These are phyloP conservation scores for Volvariella volvacea DNA, from an alignment of 1,284 basidiomycete genomes.

Conservation along the genomic window DNA sequence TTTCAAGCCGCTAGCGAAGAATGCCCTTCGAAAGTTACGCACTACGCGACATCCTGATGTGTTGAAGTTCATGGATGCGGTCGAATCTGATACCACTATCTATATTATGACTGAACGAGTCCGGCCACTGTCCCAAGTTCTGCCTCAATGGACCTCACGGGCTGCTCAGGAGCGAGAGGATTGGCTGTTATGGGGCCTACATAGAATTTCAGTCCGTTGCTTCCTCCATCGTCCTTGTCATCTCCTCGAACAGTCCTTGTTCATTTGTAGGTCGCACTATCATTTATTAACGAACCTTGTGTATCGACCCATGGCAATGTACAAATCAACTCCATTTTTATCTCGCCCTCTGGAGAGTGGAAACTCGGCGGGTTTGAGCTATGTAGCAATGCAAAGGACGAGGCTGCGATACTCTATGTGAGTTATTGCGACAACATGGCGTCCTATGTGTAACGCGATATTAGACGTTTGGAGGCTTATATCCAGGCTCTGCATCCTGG, in stretches of 20 bases:
- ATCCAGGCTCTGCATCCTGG: constrained; percentile 54
- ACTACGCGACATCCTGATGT: constrained; percentile 94
- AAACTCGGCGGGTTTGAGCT: constrained; percentile 92
- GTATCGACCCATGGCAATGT: constrained; percentile 88
- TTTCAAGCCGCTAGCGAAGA: constrained; percentile 77
- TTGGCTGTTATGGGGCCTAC: constrained; percentile 93
- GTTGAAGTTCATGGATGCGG: constrained; percentile 90
- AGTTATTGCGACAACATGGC: constrained; percentile 21
- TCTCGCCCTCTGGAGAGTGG: constrained; percentile 94
- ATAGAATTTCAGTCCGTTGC: constrained; percentile 77
- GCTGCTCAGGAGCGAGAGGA: constrained; percentile 66
- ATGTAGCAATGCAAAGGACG: constrained; percentile 75
- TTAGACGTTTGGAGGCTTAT: constrained; percentile 65
- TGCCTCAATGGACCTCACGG: constrained; percentile 62
- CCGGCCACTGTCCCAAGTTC: constrained; percentile 62
- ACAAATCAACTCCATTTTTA: constrained; percentile 75
- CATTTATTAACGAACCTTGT: constrained; percentile 87
- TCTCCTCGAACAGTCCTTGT: constrained; percentile 9
- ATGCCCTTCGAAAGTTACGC: constrained; percentile 86
- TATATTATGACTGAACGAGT: constrained; percentile 96
- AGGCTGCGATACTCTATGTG: constrained; percentile 75
- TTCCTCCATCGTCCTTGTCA: background rate
- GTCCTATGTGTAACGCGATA: background rate
- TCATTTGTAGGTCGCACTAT: constrained; percentile 67
- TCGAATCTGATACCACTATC: constrained; percentile 82